These are phyloP conservation scores for Gaeumannomyces tritici DNA, from an alignment of 2,329 filamentous ascomycete species.

Conservation along the genomic window DNA sequence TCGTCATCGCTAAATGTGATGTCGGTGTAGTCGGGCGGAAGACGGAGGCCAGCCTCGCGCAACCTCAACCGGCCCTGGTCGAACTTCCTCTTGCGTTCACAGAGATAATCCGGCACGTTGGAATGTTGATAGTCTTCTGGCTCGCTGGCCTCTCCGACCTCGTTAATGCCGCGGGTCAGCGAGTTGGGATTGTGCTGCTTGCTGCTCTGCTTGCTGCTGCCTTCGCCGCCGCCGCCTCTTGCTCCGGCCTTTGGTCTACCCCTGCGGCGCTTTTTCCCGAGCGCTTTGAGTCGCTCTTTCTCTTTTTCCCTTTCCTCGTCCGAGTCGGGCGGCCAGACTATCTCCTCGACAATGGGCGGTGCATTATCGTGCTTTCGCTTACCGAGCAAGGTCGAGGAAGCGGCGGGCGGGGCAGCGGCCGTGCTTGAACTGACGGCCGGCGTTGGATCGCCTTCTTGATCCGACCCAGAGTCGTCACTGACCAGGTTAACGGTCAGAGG, in stretches of 20 bases:
- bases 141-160: conserved; percentile 6
- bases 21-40: conserved; percentile 69
- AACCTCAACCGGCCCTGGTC: conserved; percentile 50
- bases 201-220: neutral
- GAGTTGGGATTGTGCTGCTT: conserved; percentile 3
- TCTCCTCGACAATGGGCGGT: conserved; percentile 26
- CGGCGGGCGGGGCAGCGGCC: neutral
- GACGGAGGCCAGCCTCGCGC: conserved; percentile 57
- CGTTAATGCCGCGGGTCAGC: neutral
- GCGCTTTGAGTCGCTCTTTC: conserved; percentile 56
- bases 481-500: neutral
- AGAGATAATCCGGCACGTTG: conserved; percentile 63
- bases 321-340: conserved; percentile 50
- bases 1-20: conserved; percentile 67
- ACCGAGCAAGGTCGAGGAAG: neutral
- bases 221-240: conserved; percentile 31
- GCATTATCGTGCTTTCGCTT: conserved; percentile 29
- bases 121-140: conserved; percentile 22
- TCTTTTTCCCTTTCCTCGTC: conserved; percentile 51
- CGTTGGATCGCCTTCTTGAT: neutral
- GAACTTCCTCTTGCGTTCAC: conserved; percentile 57
- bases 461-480: neutral
- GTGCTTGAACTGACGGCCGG: neutral
- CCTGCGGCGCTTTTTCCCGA: conserved; percentile 38
- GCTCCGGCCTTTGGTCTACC: conserved; percentile 29